Evolutionary conservation across 805 yeast genomes (phyloP).

Genomic region (Millerago galiae): DNA sequence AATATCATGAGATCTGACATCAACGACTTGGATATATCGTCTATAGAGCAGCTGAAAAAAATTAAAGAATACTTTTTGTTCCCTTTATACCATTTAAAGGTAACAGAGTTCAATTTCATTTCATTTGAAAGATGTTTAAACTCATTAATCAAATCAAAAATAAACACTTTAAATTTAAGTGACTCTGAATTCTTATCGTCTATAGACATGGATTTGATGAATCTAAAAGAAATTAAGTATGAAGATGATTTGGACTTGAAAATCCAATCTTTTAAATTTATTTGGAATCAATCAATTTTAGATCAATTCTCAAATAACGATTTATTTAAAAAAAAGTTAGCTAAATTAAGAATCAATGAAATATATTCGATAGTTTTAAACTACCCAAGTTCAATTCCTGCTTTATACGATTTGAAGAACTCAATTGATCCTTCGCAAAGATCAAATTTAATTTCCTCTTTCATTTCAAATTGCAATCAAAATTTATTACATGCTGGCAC

Average conservation of each 20-base stretch:
- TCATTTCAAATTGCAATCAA: constrained; percentile 37
- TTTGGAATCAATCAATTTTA: constrained; percentile 17
- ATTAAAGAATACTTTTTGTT: constrained; percentile 18
- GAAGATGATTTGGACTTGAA: constrained; percentile 6
- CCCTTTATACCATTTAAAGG: constrained; percentile 13
- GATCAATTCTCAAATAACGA: constrained; percentile 7
- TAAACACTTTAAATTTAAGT: not conserved
- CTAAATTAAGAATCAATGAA: constrained; percentile 45
- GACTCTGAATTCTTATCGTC: constrained; percentile 14
- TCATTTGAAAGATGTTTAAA: constrained; percentile 16
- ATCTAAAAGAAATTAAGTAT: constrained; percentile 10
- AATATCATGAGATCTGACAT: constrained; percentile 15
- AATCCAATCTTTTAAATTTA: constrained; percentile 6
- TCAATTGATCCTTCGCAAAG: constrained; percentile 50
- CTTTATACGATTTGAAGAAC: constrained; percentile 50
- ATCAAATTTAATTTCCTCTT: constrained; percentile 42
- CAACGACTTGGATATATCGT: not conserved
- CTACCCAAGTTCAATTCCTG: constrained; percentile 46
- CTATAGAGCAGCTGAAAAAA: constrained; percentile 8
- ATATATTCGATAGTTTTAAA: constrained; percentile 49
- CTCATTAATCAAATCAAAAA: constrained; percentile 11
- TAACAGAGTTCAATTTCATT: constrained; percentile 10
- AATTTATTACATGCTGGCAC: constrained; percentile 72
- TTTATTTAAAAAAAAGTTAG: constrained; percentile 9
- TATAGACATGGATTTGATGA: constrained; percentile 17